Evolutionary conservation across 192 early-diverging fungal genomes (phyloP).

Genomic region (Jimgerdemannia flammicorona): DNA sequence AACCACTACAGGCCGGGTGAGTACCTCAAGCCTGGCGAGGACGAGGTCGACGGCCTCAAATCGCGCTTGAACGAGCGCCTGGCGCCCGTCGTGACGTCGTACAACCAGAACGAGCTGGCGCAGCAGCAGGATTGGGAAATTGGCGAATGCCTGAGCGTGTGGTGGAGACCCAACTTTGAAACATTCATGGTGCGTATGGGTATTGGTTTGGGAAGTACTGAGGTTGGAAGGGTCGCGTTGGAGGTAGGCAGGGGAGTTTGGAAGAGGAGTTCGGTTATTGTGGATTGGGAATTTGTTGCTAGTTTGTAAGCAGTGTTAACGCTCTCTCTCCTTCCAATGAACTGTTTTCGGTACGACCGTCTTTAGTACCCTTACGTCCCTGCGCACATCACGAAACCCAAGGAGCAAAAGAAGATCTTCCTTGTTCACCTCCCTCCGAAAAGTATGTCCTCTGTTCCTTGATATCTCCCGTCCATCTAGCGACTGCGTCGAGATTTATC

Average conservation of each 20-base stretch:
- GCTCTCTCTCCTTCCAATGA: no score
- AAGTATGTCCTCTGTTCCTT: constrained; percentile 40
- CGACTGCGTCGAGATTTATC: no score
- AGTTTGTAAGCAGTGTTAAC: no score
- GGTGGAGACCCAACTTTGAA: constrained; percentile 80
- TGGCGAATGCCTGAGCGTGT: constrained; percentile 66
- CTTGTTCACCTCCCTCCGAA: constrained; percentile 69
- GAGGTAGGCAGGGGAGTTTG: no score
- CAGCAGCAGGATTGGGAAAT: constrained; percentile 60
- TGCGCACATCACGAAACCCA: constrained; percentile 73
- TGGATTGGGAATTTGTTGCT: no score
- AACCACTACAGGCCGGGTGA: constrained; percentile 58
- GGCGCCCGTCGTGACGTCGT: constrained; percentile 27
- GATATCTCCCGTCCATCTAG: neutral
- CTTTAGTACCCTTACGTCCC: constrained; percentile 77
- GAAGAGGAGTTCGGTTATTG: no score
- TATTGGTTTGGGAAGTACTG: no score
- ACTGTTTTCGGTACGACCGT: no score
- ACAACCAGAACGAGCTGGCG: constrained; percentile 19
- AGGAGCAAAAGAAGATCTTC: constrained; percentile 73
- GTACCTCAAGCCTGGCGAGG: constrained; percentile 66
- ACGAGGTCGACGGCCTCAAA: constrained; percentile 70
- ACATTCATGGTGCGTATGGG: constrained; percentile 71
- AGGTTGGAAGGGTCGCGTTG: no score
- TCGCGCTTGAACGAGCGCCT: constrained; percentile 54